A percentile compares a stretch with the other conserved stretches of the same genome.
Conservation (phyloP, 352 stramenopile species). For the Phytopythium oedochilum region DNA sequence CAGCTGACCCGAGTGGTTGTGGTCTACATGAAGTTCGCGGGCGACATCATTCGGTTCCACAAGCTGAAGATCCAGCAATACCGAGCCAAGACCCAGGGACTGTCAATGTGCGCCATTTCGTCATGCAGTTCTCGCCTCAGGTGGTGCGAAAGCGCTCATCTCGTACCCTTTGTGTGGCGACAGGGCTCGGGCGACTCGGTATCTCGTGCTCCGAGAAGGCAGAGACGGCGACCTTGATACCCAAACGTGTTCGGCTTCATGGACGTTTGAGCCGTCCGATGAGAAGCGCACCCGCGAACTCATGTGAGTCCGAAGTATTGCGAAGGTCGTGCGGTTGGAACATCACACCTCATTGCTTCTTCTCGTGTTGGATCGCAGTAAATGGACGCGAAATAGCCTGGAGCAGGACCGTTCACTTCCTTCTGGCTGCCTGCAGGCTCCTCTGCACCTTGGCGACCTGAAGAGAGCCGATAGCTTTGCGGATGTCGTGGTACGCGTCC, state of each 20-base stretch:
- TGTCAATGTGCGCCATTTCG: conserved; percentile 31
- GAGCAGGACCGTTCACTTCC: conserved; percentile 42
- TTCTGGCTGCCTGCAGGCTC: conserved; percentile 33
- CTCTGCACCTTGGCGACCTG: conserved; percentile 37
- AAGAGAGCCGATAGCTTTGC: conserved; percentile 41
- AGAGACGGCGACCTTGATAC: conserved; percentile 27
- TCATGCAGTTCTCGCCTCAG: not conserved
- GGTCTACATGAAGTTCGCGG: conserved; percentile 34
- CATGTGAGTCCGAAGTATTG: conserved; percentile 19
- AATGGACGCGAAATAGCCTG: conserved; percentile 40
- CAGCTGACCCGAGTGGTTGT: not conserved
- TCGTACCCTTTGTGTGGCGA: not conserved
- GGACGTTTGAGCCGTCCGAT: conserved; percentile 62
- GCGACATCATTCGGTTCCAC: conserved; percentile 79
- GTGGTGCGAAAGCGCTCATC: too few relatives aligned
- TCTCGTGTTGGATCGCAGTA: conserved; percentile 16
- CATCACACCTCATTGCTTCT: not conserved
- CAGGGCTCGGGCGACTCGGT: conserved; percentile 38
- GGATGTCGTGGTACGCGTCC: conserved; percentile 57
- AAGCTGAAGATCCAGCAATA: conserved; percentile 66
- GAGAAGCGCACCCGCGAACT: conserved; percentile 32
- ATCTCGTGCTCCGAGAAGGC: conserved; percentile 50
- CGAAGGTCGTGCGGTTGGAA: not conserved
- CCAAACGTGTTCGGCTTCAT: conserved; percentile 40
- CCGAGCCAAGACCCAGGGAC: conserved; percentile 46